phyloP scores from a whole-genome alignment of 345 rosid genomes.

The Syzygium oleosum region DNA sequence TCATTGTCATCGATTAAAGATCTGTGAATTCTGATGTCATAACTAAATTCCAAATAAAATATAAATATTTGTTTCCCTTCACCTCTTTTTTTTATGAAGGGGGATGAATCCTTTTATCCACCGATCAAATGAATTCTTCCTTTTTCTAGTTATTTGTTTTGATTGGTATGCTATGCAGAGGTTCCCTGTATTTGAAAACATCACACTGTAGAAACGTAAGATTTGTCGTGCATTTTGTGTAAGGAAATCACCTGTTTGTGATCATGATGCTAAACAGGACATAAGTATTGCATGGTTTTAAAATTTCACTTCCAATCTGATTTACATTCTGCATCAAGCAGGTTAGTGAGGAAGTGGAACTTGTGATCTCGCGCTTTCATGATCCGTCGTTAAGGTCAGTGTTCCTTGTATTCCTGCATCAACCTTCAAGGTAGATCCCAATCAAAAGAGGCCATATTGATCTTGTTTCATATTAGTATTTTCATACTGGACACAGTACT shows the following conservation, averaged over 20 bases:
- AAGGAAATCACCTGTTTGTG: neutral
- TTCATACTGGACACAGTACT: neutral
- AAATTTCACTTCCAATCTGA: neutral
- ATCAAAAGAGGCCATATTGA: neutral
- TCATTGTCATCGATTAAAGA: neutral
- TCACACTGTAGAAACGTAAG: neutral
- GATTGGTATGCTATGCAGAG: neutral
- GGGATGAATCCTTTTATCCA: neutral
- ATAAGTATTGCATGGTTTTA: neutral
- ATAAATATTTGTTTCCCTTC: neutral
- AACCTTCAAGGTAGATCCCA: neutral
- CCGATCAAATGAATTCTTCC: neutral
- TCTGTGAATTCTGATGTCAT: neutral
- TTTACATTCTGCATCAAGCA: neutral
- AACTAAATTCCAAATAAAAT: neutral
- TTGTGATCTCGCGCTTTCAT: neutral
- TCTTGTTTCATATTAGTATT: neutral
- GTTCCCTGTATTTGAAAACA: neutral
- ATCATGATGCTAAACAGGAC: neutral
- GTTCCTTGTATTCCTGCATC: neutral
- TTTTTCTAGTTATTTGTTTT: neutral
- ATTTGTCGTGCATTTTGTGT: neutral
- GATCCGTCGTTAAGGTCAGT: neutral
- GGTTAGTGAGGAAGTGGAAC: conserved; percentile 8
- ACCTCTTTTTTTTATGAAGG: neutral